Evolutionary conservation across 306 rosid species (phyloP), one percentile per base, ranked within the genome.

Genomic region (Trifolium pratense): DNA sequence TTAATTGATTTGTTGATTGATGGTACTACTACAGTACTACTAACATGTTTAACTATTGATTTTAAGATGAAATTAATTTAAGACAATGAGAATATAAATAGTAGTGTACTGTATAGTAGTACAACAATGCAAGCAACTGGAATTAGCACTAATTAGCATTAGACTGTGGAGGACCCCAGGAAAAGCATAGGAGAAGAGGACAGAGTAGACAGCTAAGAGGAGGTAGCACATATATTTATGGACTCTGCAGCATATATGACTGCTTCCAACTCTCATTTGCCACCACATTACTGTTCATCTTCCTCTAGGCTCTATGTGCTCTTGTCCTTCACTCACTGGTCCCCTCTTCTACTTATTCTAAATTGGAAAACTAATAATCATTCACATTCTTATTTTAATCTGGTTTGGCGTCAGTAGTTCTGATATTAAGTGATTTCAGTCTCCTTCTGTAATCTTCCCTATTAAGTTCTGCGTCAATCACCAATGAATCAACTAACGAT

Each of bases 181-280:
- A 65, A 73, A 61, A 63, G 60, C 65, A 63, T 49, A 70, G 76
- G 62, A 56, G 34, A 15, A 23, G 48, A 20, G 71, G 57, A 42
- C 82, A 87, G 74, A 48, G 70, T 31, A 65, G 74, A 68, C 91
- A 87, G 87, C 91, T 83, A 83, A 83, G 85, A 70, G 68, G 25
- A 23, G 62, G 29, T 20, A 70, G 78, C 81, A 81, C 81, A 78
- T 42, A 78, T 62, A 80, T 76, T 75, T 78, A 80, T 68, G 84
- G 83, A 18, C 17, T 83, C 68, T 62, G 68, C 45, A 16, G 3
- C 52, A 34, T 76, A 79, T 76, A 64, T 78, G 40, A 52, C 68
- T 34, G 46, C 83, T 84, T 77, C 49, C 60, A 74, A 77, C 68
- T 63, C 71, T 77, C 72, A 73, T 76, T 82, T 84, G 82, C 76